Conservation (phyloP, 306 rosid species). For the Comarum palustre region DNA sequence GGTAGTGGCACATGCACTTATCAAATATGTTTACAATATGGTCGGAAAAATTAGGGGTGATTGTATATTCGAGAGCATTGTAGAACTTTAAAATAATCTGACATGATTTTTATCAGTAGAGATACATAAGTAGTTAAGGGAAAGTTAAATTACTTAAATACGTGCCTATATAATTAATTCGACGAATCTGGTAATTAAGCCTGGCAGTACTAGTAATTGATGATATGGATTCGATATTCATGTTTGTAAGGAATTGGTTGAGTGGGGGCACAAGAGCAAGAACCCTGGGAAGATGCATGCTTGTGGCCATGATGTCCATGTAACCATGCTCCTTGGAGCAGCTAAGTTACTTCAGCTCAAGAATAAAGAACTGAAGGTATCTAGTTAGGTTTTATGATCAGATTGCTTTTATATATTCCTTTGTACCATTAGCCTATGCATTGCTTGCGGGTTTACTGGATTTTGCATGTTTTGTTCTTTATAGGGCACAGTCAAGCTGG, state of each 20-base stretch:
- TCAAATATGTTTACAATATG: no score
- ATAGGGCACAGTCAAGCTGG: constrained; percentile 66
- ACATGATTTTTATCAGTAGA: no score
- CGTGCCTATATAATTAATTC: no score
- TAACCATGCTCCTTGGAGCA: constrained; percentile 62
- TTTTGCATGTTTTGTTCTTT: not conserved
- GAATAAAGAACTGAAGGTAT: constrained; percentile 42
- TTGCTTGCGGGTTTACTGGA: not conserved
- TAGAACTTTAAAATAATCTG: no score
- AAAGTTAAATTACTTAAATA: no score
- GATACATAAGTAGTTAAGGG: no score
- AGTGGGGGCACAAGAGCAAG: constrained; percentile 65
- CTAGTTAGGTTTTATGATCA: not conserved
- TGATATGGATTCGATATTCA: not conserved
- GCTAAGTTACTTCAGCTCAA: constrained; percentile 52
- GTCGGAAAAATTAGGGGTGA: no score
- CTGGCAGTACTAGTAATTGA: not conserved
- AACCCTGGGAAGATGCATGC: constrained; percentile 57
- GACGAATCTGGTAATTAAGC: not conserved
- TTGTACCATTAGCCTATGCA: not conserved
- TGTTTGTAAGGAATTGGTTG: constrained; percentile 52
- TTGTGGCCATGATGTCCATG: constrained; percentile 64
- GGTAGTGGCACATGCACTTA: no score
- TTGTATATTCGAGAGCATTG: not conserved
- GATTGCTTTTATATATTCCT: not conserved